Conservation (phyloP, 2,329 filamentous ascomycete genomes). For the Fusarium sp. region DNA sequence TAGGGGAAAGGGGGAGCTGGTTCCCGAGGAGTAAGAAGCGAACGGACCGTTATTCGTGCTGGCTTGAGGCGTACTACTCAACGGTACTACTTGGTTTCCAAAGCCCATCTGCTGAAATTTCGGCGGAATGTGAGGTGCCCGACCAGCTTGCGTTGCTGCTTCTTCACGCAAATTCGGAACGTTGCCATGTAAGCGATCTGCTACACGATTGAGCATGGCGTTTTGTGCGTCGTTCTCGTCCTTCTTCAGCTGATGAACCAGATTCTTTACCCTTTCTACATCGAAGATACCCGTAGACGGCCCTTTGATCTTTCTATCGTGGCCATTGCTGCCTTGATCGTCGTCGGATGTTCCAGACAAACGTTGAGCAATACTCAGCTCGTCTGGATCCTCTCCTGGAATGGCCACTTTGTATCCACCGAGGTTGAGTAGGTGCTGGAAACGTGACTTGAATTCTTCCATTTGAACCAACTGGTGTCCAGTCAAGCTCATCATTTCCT, state of each 20-base stretch:
- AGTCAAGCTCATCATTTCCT: conserved; percentile 34
- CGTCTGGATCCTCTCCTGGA: conserved; percentile 14
- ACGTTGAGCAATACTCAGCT: conserved; percentile 29
- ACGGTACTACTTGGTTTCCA: conserved; percentile 4
- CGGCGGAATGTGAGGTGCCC: conserved; percentile 7
- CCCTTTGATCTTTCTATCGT: background rate
- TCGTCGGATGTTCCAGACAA: conserved; percentile 36
- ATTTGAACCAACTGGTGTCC: conserved; percentile 16
- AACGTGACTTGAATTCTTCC: conserved; percentile 22
- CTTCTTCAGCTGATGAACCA: background rate
- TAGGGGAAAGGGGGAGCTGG: conserved; percentile 14
- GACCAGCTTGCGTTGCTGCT: conserved; percentile 14
- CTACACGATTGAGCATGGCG: conserved; percentile 1
- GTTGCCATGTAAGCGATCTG: background rate
- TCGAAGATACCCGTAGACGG: conserved; percentile 33
- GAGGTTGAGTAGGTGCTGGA: conserved; percentile 17
- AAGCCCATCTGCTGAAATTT: conserved; percentile 28
- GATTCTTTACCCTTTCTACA: background rate
- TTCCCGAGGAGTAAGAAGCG: conserved; percentile 4
- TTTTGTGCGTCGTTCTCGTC: conserved; percentile 1
- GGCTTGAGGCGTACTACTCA: background rate
- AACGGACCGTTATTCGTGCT: background rate
- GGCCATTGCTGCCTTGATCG: background rate
- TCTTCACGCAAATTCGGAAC: conserved; percentile 6
- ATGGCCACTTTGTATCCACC: conserved; percentile 32